Percentiles rank a stretch among this genome's conserved stretches.
Conservation (phyloP, 2,329 filamentous ascomycete species). For the Truncatella angustata region DNA sequence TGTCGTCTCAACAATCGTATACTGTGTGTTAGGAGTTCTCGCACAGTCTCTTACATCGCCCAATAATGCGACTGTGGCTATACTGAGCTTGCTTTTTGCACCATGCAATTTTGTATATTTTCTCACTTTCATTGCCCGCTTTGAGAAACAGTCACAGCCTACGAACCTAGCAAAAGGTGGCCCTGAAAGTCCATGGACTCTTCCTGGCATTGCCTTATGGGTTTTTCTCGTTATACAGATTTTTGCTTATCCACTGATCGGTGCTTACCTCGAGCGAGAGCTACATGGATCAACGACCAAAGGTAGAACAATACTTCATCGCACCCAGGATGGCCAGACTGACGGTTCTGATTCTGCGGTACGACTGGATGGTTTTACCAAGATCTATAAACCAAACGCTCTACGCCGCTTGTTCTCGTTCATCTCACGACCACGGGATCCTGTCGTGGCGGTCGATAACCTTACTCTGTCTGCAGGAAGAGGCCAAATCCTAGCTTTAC, state of each 20-base stretch:
- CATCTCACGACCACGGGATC: constrained; percentile 50
- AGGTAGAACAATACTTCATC: constrained; percentile 53
- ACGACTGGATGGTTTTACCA: constrained; percentile 70
- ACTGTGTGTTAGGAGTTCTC: constrained; percentile 75
- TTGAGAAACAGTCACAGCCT: constrained; percentile 59
- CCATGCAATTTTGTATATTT: constrained; percentile 89
- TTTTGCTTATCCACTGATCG: constrained; percentile 72
- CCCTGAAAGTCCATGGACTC: constrained; percentile 62
- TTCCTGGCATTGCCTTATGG: constrained; percentile 76
- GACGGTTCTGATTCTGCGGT: constrained; percentile 53
- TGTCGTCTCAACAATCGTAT: constrained; percentile 71
- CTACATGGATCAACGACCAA: constrained; percentile 73
- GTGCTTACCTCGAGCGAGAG: constrained; percentile 68
- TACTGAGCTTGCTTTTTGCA: constrained; percentile 75
- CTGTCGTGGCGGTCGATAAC: constrained; percentile 75
- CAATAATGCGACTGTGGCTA: constrained; percentile 60
- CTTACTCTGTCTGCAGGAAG: constrained; percentile 69
- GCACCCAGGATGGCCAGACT: constrained; percentile 22
- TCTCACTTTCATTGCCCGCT: constrained; percentile 72
- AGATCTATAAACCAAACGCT: constrained; percentile 69
- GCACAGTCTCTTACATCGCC: constrained; percentile 70
- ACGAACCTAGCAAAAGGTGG: constrained; percentile 62
- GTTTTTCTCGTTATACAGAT: constrained; percentile 77
- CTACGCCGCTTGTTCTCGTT: constrained; percentile 53
- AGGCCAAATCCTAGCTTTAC: constrained; percentile 81